These are phyloP conservation scores for Sclerospora graminicola DNA, from an alignment of 352 stramenopile species.

Conservation along the genomic window DNA sequence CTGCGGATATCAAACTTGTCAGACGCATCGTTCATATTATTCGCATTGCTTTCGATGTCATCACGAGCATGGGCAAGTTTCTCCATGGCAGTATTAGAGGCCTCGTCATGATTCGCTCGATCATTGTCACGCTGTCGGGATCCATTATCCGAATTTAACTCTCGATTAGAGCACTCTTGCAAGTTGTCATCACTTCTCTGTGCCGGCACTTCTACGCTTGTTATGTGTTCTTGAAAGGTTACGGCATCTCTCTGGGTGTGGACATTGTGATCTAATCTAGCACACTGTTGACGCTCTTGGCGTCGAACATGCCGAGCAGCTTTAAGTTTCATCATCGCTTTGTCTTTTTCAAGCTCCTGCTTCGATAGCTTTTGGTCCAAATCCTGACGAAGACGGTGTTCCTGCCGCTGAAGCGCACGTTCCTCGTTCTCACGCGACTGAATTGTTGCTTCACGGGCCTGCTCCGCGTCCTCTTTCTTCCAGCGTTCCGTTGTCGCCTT, in stretches of 20 bases:
- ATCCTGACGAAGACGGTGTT: constrained; percentile 43
- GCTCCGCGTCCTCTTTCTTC: constrained; percentile 58
- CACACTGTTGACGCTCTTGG: constrained; percentile 18
- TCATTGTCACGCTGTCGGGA: background rate
- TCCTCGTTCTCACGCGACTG: constrained; percentile 33
- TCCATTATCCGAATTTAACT: constrained; percentile 1
- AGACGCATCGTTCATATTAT: constrained; percentile 1
- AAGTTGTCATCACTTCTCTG: background rate
- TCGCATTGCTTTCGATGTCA: background rate
- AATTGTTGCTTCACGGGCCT: constrained; percentile 20
- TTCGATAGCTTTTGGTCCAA: constrained; percentile 37
- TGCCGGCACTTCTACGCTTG: too few species aligned
- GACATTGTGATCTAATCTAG: constrained; percentile 20
- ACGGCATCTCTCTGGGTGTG: constrained; percentile 9
- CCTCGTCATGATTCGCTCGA: constrained; percentile 1
- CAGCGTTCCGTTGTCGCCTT: constrained; percentile 59
- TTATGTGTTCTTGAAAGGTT: background rate
- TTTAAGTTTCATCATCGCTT: constrained; percentile 35
- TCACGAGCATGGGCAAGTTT: constrained; percentile 3
- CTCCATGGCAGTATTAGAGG: constrained; percentile 4
- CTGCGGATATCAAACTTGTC: constrained; percentile 2
- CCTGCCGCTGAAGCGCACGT: constrained; percentile 32
- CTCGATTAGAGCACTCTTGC: background rate
- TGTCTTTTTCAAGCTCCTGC: constrained; percentile 31
- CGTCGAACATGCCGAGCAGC: constrained; percentile 17